Evolutionary conservation across 2,329 filamentous ascomycete genomes (phyloP), one percentile per base, ranked within the genome.

Genomic region (Neofusicoccum sp.): DNA sequence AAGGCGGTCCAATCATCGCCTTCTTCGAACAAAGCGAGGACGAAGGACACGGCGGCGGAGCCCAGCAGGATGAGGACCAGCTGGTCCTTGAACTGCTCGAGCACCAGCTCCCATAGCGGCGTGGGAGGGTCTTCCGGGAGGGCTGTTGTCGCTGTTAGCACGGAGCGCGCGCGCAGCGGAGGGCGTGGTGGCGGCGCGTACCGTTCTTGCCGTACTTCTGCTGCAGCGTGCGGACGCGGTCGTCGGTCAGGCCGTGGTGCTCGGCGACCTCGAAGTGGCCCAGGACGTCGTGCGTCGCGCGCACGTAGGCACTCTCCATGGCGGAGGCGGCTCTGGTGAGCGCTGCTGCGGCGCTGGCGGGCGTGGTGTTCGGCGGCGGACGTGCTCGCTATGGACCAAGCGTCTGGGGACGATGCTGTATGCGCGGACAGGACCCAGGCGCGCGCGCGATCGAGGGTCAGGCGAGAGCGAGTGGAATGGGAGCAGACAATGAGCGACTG

Each of bases 81-180:
- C 79, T 99, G 95, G 76, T 99, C 95, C 80, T 99, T 97, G 85
- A 99, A 99, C 78, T 99, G 95, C 80, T 99, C 95, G 64, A 99
- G 85, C 62, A 99, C 92, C 67, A 99, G 88, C 79, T 98, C 87
- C 95, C 94, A 99, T 52, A 99, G 77, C 43, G 95, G 95, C 36
- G 95, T 99, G 3, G 95, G 93, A 61, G 95, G 95, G 68, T 99
- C 95, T 81, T 99, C 95, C 49, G 87, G 85, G 62, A 92, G 83
- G 63, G 88, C 88, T 91, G 66, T 68, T 56, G 31, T 36, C 47
- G 41, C 9, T 43, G 60, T 62, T 43, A 62, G 62, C 34, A 63
- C 67, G 48, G 63, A 64, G 31, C 31, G 61, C 64, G 52, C 68
- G 67, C 62, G 43, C 41, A 43, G 39, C 22, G 22, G 28, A 44